Conservation (phyloP, 2,329 filamentous ascomycete genomes). For the Purpureocillium lavendulum region DNA sequence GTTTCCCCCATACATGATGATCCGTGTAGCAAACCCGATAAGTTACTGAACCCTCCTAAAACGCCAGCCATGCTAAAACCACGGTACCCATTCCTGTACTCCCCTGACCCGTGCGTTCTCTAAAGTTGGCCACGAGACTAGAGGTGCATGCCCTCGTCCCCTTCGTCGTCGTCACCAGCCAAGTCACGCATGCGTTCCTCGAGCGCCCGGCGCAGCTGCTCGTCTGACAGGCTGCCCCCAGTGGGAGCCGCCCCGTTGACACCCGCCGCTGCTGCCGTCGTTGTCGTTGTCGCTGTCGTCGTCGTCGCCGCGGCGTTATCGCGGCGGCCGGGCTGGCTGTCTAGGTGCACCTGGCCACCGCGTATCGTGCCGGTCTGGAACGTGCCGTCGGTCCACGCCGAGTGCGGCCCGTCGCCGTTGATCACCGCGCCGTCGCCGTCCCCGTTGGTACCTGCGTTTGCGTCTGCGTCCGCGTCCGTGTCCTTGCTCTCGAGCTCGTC, state of each 20-base stretch:
- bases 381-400: conserved; percentile 54
- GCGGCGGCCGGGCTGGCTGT: conserved; percentile 17
- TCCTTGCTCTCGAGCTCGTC: conserved; percentile 31
- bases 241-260: not conserved
- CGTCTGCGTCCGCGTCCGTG: conserved; percentile 12
- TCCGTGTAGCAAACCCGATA: too few relatives aligned
- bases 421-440: conserved; percentile 7
- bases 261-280: too few relatives aligned
- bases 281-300: conserved; percentile 3
- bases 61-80: conserved; percentile 2
- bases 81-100: not conserved
- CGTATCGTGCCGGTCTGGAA: conserved; percentile 52
- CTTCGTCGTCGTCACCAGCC: conserved; percentile 22
- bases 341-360: conserved; percentile 39
- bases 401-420: conserved; percentile 9
- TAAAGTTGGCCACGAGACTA: conserved; percentile 16
- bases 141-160: conserved; percentile 51
- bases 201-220: conserved; percentile 48
- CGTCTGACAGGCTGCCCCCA: conserved; percentile 46
- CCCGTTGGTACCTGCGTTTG: not conserved
- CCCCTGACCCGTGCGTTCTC: not conserved
- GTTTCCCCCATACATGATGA: too few relatives aligned
- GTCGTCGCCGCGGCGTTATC: not conserved
- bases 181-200: conserved; percentile 44
- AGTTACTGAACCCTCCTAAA: not conserved